phyloP scores from a whole-genome alignment of 2,329 filamentous ascomycete species.

The Byssothecium circinans region DNA sequence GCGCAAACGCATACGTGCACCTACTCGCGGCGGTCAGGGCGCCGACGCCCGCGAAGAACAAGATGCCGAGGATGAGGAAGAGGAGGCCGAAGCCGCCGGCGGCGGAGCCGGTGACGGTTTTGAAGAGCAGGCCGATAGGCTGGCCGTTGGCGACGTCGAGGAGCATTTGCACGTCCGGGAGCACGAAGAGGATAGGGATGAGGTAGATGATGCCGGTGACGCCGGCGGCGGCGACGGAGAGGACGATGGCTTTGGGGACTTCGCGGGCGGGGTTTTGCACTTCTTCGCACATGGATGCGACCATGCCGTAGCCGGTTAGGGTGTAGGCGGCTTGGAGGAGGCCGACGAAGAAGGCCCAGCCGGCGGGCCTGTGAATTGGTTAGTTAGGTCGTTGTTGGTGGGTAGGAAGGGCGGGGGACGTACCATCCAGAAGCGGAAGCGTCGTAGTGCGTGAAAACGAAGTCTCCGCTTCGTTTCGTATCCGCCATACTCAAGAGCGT shows the following conservation, averaged over 20 bases:
- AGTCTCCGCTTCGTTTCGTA: constrained; percentile 59
- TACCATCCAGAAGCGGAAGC: constrained; percentile 65
- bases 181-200: constrained; percentile 74
- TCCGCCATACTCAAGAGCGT: constrained; percentile 64
- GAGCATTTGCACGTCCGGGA: constrained; percentile 67
- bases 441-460: constrained; percentile 71
- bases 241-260: constrained; percentile 70
- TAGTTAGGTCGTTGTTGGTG: neutral
- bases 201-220: constrained; percentile 69
- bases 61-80: constrained; percentile 74
- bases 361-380: constrained; percentile 53
- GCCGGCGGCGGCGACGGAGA: constrained; percentile 68
- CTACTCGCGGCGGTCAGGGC: constrained; percentile 73
- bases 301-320: constrained; percentile 69
- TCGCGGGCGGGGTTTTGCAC: constrained; percentile 69
- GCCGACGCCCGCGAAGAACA: constrained; percentile 75
- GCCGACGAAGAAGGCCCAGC: constrained; percentile 74
- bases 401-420: constrained; percentile 13
- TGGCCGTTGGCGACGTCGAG: constrained; percentile 70
- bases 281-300: constrained; percentile 72
- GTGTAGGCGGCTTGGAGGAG: constrained; percentile 67
- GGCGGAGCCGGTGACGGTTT: constrained; percentile 71
- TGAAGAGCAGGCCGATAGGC: constrained; percentile 75
- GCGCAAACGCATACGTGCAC: constrained; percentile 75
- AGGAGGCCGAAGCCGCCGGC: constrained; percentile 74